These are phyloP conservation scores for Cucurbita moschata DNA, from an alignment of 306 rosid species.

Conservation along the genomic window DNA sequence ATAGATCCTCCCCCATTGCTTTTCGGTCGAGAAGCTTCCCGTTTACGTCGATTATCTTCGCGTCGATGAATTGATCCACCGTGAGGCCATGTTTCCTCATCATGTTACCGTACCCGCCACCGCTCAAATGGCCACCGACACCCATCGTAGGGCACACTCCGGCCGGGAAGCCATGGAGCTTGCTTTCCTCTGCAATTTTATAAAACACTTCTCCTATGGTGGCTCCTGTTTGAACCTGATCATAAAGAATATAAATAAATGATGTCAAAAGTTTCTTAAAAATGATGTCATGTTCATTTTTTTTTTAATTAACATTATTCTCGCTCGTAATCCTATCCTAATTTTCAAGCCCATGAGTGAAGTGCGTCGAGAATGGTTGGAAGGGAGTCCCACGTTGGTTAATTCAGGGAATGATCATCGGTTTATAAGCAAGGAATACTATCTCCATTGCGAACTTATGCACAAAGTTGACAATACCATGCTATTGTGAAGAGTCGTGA, in stretches of 20 bases:
- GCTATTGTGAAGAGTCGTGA: neutral
- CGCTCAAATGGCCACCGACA: slow-evolving; percentile 44
- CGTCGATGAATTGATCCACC: slow-evolving; percentile 35
- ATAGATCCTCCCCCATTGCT: slow-evolving; percentile 44
- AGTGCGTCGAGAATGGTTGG: too few species aligned
- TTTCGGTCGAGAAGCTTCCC: slow-evolving; percentile 31
- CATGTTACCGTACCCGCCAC: slow-evolving; percentile 40
- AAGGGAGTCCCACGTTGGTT: too few species aligned
- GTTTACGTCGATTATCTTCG: slow-evolving; percentile 23
- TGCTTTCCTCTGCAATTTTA: slow-evolving; percentile 24
- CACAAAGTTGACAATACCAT: too few species aligned
- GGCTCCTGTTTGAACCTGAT: slow-evolving; percentile 30
- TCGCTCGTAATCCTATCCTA: too few species aligned
- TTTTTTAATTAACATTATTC: too few species aligned
- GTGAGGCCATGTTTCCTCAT: slow-evolving; percentile 44
- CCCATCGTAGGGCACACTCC: slow-evolving; percentile 45
- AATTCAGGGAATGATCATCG: too few species aligned
- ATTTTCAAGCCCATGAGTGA: too few species aligned
- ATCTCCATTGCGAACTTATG: too few species aligned
- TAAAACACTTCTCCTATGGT: slow-evolving; percentile 42
- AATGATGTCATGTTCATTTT: too few species aligned
- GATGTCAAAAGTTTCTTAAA: neutral
- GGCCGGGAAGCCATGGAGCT: slow-evolving; percentile 33
- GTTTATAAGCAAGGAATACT: too few species aligned
- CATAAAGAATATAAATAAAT: neutral